Percentiles rank a stretch among this genome's conserved stretches.
Evolutionary conservation across 2,329 filamentous ascomycete species (phyloP).

Genomic region (Ceratocystis cacaofunesta): DNA sequence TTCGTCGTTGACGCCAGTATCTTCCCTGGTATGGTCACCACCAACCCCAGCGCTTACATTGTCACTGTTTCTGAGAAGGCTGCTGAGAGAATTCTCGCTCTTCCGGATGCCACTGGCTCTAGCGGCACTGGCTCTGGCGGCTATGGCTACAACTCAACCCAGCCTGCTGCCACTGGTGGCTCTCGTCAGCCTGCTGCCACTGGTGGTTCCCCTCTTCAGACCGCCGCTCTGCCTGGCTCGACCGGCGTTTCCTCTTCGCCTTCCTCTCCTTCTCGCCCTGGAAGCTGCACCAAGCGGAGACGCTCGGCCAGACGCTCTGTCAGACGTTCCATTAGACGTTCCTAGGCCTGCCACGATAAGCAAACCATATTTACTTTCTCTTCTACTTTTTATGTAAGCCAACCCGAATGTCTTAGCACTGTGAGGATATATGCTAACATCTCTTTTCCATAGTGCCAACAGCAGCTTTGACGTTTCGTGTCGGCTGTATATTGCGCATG

Average conservation of each 20-base stretch:
- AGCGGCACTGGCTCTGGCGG: not conserved
- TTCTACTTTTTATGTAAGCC: not conserved
- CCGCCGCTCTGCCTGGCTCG: not conserved
- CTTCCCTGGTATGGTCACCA: slow-evolving; percentile 53
- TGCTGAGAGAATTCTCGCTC: slow-evolving; percentile 24
- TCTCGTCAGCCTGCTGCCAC: not conserved
- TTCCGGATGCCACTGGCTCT: not conserved
- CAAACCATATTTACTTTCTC: not conserved
- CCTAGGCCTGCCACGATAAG: no score
- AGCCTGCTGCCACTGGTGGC: not conserved
- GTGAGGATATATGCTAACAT: not conserved
- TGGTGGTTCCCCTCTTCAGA: not conserved
- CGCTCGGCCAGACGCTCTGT: not conserved
- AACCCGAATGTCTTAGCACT: not conserved
- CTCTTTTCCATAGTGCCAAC: not conserved
- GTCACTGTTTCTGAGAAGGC: slow-evolving; percentile 50
- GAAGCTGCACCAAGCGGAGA: not conserved
- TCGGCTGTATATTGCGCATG: not conserved
- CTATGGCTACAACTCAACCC: not conserved
- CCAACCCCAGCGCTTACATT: slow-evolving; percentile 52
- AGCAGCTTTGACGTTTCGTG: not conserved
- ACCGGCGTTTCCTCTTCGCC: not conserved
- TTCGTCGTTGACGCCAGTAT: slow-evolving; percentile 55
- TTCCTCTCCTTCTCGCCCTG: not conserved
- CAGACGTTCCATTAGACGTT: not conserved